Evolutionary conservation across 768 basidiomycete species (phyloP).

Genomic region (Lentinula edodes): DNA sequence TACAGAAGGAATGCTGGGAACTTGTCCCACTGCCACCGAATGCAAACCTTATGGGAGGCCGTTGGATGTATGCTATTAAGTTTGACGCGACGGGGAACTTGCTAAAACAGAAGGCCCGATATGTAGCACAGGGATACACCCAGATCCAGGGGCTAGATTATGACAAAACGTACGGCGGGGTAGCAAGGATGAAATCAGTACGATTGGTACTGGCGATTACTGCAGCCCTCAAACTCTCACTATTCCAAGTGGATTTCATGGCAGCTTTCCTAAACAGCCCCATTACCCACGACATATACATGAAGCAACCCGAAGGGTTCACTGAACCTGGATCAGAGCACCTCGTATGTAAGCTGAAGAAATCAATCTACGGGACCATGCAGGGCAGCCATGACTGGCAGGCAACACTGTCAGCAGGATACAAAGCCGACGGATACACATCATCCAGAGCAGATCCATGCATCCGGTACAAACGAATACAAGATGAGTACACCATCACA

Average conservation of each 20-base stretch:
- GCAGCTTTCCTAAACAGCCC: conserved; percentile 22
- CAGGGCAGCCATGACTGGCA: neutral
- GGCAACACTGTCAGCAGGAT: too few relatives aligned
- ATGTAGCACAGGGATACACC: too few relatives aligned
- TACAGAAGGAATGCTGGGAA: too few relatives aligned
- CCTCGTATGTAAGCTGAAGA: neutral
- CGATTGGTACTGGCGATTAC: conserved; percentile 1
- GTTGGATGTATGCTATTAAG: too few relatives aligned
- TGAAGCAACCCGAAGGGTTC: conserved; percentile 23
- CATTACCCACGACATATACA: conserved; percentile 26
- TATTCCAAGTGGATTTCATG: conserved; percentile 25
- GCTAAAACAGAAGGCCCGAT: too few relatives aligned
- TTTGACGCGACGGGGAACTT: too few relatives aligned
- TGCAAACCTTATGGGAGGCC: too few relatives aligned
- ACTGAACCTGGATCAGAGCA: neutral
- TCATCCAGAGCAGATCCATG: too few relatives aligned
- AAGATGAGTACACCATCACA: too few relatives aligned
- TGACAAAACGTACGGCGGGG: neutral
- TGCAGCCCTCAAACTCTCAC: conserved; percentile 15
- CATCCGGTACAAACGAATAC: too few relatives aligned
- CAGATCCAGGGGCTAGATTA: neutral
- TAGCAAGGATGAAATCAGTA: conserved; percentile 2
- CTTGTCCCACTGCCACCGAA: too few relatives aligned
- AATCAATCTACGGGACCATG: neutral
- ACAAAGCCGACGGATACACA: too few relatives aligned